phyloP scores from a whole-genome alignment of 139 green algal species.

The Pycnococcus provasolii region DNA sequence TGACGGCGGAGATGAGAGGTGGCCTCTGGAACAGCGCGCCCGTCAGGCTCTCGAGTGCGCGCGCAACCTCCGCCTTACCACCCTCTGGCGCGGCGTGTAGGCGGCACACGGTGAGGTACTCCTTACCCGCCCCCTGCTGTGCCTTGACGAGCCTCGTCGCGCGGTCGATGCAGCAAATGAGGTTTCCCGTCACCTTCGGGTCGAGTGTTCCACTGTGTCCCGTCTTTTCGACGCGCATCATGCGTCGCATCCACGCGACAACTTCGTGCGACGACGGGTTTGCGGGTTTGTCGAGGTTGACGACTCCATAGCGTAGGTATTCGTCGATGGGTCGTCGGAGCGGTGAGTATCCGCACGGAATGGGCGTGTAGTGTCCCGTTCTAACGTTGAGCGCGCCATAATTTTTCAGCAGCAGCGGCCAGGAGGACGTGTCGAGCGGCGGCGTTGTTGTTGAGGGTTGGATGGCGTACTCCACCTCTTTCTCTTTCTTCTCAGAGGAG shows the following conservation, averaged over 20 bases:
- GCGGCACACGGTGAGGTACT: constrained; percentile 86
- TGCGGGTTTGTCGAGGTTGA: constrained; percentile 97
- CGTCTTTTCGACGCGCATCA: constrained; percentile 97
- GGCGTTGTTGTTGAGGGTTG: constrained; percentile 42
- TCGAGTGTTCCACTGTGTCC: constrained; percentile 93
- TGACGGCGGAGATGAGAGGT: constrained; percentile 95
- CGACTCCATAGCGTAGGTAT: constrained; percentile 88
- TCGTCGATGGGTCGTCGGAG: constrained; percentile 76
- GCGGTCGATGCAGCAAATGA: constrained; percentile 97
- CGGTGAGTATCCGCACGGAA: constrained; percentile 79
- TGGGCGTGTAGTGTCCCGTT: constrained; percentile 96
- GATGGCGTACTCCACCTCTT: constrained; percentile 41
- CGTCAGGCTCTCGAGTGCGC: constrained; percentile 58
- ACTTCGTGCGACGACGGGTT: constrained; percentile 96
- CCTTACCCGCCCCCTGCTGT: constrained; percentile 95
- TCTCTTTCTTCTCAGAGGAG: too few species aligned
- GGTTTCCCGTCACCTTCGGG: constrained; percentile 85
- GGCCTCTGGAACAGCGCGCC: constrained; percentile 88
- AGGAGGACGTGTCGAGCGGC: constrained; percentile 81
- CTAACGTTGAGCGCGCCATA: constrained; percentile 62
- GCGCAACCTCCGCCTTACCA: constrained; percentile 51
- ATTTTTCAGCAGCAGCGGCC: constrained; percentile 89
- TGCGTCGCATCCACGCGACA: constrained; percentile 91
- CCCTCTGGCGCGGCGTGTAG: constrained; percentile 63
- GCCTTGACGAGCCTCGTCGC: constrained; percentile 96